phyloP scores from a whole-genome alignment of 1,284 basidiomycete species.

The Sporisorium sorghi region DNA sequence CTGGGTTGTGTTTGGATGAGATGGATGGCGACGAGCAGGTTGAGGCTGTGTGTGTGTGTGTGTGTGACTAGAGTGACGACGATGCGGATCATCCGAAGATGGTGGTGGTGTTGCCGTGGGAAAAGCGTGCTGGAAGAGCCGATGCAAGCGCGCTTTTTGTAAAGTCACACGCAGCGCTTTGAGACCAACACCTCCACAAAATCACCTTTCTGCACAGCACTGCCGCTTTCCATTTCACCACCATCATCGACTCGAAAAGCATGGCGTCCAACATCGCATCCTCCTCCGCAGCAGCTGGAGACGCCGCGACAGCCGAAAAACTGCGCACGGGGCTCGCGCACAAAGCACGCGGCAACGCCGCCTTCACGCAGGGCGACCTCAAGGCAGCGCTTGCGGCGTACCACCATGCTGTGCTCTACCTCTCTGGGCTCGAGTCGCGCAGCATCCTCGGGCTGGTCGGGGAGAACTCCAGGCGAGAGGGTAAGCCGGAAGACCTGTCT shows the following conservation, averaged over 20 bases:
- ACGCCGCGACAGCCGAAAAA: constrained; percentile 6
- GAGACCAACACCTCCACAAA: constrained; percentile 1
- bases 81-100: not conserved
- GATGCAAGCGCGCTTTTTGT: not conserved
- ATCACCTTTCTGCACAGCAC: constrained; percentile 7
- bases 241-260: constrained; percentile 1
- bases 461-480: constrained; percentile 17
- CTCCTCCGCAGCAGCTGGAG: not conserved
- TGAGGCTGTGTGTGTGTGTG: no score
- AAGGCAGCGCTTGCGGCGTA: constrained; percentile 20
- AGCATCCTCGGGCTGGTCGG: constrained; percentile 29
- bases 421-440: constrained; percentile 17
- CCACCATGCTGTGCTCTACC: constrained; percentile 30
- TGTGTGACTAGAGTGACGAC: no score
- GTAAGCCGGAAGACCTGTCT: constrained; percentile 19
- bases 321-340: constrained; percentile 17
- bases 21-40: no score
- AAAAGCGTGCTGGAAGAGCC: no score
- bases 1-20: no score
- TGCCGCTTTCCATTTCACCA: constrained; percentile 4
- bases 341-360: constrained; percentile 27
- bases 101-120: no score
- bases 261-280: constrained; percentile 8
- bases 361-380: constrained; percentile 20
- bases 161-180: not conserved